Evolutionary conservation across 2,329 filamentous ascomycete species (phyloP).

Genomic region (Stachybotrys chlorohalonatus): DNA sequence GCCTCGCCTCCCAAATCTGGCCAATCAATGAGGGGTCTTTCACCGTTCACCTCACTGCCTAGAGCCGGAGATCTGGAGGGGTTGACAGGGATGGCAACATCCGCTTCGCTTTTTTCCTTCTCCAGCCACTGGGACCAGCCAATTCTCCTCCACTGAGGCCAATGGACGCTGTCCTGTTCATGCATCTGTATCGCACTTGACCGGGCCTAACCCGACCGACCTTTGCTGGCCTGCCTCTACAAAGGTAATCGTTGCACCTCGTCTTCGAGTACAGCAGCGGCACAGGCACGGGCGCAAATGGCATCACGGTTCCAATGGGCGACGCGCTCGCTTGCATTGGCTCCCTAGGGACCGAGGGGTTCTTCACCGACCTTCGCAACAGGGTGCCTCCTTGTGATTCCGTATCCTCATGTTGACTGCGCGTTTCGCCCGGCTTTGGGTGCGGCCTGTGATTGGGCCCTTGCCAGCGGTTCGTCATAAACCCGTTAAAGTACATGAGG

Average conservation of each 20-base stretch:
- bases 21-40: constrained; percentile 14
- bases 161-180: background rate
- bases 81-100: background rate
- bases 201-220: background rate
- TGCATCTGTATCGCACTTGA: background rate
- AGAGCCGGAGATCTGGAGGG: background rate
- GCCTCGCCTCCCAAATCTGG: constrained; percentile 9
- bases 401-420: background rate
- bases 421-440: background rate
- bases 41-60: constrained; percentile 14
- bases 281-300: background rate
- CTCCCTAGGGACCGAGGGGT: too few relatives aligned
- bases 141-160: too few relatives aligned
- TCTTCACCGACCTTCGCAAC: background rate
- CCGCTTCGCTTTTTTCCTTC: background rate
- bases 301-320: background rate
- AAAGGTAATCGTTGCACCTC: background rate
- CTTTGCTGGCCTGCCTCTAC: background rate
- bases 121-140: background rate
- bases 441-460: background rate
- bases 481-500: background rate
- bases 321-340: background rate
- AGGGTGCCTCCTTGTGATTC: background rate
- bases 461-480: background rate
- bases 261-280: background rate